Evolutionary conservation across 2,329 filamentous ascomycete genomes (phyloP).

Genomic region (Diaporthe sp.): DNA sequence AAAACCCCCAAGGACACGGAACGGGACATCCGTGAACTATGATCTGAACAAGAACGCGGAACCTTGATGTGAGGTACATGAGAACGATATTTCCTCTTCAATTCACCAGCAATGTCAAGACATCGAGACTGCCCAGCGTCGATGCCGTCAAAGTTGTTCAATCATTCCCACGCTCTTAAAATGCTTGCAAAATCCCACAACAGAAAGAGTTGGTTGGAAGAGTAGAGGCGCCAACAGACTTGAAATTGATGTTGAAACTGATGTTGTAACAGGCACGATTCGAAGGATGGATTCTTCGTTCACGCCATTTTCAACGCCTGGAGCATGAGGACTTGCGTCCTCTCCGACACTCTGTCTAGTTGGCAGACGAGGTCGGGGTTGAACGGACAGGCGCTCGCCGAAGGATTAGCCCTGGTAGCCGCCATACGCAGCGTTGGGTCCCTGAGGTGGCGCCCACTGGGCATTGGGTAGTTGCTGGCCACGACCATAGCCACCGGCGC

Average conservation of each 20-base stretch:
- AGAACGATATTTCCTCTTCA: conserved; percentile 8
- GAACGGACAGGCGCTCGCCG: not conserved
- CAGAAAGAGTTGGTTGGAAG: conserved; percentile 24
- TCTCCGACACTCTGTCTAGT: not conserved
- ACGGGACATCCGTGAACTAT: conserved; percentile 40
- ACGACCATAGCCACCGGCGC: conserved; percentile 87
- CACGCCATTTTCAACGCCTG: not conserved
- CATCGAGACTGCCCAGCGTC: conserved; percentile 26
- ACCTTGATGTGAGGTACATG: conserved; percentile 27
- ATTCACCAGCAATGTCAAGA: conserved; percentile 19
- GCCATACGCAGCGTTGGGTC: conserved; percentile 73
- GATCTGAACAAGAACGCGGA: conserved; percentile 26
- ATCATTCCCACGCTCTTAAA: conserved; percentile 35
- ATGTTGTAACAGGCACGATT: not conserved
- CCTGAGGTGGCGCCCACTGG: conserved; percentile 65
- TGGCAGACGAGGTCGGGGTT: not conserved
- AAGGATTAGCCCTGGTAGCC: conserved; percentile 72
- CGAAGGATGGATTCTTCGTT: not conserved
- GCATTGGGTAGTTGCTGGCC: conserved; percentile 73
- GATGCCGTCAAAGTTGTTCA: conserved; percentile 29
- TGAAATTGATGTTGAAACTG: conserved; percentile 18
- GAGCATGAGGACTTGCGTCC: not conserved
- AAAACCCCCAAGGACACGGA: conserved; percentile 33
- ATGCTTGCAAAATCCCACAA: conserved; percentile 35
- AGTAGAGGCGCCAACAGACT: conserved; percentile 6